Conservation (phyloP, 202 grass and related monocot species). For the Panicum hallii region DNA sequence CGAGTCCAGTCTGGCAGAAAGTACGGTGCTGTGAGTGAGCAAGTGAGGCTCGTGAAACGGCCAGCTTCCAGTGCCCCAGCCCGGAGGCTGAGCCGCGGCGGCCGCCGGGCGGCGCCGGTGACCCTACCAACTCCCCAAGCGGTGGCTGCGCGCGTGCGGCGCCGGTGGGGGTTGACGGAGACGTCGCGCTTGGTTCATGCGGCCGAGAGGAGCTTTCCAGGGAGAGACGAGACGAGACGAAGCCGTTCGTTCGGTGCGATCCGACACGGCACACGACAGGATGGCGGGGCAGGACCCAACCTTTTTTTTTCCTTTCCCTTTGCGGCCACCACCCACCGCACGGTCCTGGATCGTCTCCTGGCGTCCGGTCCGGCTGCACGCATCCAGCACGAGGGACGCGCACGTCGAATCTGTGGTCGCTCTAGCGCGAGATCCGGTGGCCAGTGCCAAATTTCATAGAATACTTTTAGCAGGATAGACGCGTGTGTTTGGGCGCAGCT, state of each 20-base stretch:
- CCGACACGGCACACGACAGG: not conserved
- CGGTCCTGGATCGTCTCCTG: not conserved
- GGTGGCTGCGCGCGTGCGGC: too few relatives aligned
- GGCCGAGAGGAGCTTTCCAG: not conserved
- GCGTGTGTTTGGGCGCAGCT: not conserved
- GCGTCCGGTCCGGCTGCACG: not conserved
- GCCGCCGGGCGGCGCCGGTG: not conserved
- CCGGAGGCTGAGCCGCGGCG: too few relatives aligned
- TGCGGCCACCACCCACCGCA: not conserved
- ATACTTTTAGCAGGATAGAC: not conserved
- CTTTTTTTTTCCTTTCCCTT: not conserved
- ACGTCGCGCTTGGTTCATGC: not conserved
- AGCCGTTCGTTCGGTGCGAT: not conserved
- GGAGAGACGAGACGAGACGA: not conserved
- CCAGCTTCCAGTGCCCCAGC: too few relatives aligned
- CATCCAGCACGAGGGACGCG: not conserved
- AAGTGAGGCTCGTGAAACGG: too few relatives aligned
- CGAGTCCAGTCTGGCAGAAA: too few relatives aligned
- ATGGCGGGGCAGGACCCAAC: not conserved
- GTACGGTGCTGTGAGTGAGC: too few relatives aligned
- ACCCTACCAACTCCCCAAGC: too few relatives aligned
- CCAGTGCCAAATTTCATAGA: not conserved
- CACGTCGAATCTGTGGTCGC: not conserved
- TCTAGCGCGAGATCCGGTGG: not conserved
- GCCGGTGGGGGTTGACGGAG: too few relatives aligned